Evolutionary conservation across 345 rosid species (phyloP), one percentile per base, ranked within the genome.

Genomic region (Dimocarpus longan): DNA sequence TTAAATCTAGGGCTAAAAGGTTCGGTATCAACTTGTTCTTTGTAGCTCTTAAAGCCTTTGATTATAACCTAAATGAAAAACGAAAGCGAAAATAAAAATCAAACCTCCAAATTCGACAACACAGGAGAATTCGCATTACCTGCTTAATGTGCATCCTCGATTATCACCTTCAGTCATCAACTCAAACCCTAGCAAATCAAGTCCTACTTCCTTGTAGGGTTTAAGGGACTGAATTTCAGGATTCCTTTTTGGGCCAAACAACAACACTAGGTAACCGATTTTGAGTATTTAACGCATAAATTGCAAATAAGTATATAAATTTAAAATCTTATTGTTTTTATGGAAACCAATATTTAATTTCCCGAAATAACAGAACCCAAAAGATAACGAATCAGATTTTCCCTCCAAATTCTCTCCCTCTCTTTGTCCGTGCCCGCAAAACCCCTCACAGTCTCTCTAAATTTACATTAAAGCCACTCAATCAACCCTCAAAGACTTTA

Each of bases 1-100:
- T 94, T 96, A 76, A 96, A 85, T 84, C 88, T 93, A 16, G 92
- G 87, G 82, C 98, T 96, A 81, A 96, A 96, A 67, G 84, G 81
- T 81, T 94, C 98, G 12, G 99, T 94, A 79, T 94, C 97, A 84
- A 93, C 57, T 85, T 96, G 98, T 81, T 96, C 99, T 83, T 86
- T 87, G 84, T 96, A 96, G 76, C 98, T 94, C 93, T 93, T 93
- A 82, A 94, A 96, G 6, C 99, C 99, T 88, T 96, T 97, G 71
- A 93, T 94, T 64, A 96, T 85, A 85, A 94, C 87, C 98, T 91
- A 76, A 78, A 82, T 2, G 28, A 40, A 22, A 15, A 9, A 64
- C 7, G 19, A 72, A 46, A 59, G 13, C 71, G 72, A 6, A 8
- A 59, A 48, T 10, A 15, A 48, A 40, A 3, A 26, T 32, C 37